Conservation (phyloP, 495 filamentous ascomycete species). For the Astrocystis sublimbata region DNA sequence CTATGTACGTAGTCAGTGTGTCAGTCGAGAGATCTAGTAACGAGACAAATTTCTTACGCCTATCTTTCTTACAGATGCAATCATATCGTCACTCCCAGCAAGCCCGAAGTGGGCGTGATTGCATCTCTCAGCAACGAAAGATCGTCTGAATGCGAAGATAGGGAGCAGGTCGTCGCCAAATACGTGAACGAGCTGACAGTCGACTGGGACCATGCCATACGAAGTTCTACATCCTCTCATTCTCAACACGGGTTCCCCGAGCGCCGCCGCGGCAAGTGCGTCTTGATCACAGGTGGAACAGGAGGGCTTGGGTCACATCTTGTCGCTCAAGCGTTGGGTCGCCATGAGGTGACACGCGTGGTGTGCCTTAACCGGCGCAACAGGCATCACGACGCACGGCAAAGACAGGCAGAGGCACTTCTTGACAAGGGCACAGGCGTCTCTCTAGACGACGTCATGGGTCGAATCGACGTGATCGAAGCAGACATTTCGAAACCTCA, state of each 20-base stretch:
- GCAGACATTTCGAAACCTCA: conserved; percentile 45
- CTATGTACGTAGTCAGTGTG: neutral
- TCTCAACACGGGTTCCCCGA: too few species aligned
- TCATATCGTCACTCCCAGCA: neutral
- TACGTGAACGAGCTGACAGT: conserved; percentile 23
- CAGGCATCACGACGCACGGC: conserved; percentile 31
- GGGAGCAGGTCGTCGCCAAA: conserved; percentile 21
- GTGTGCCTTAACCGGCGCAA: conserved; percentile 53
- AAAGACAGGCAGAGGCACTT: conserved; percentile 39
- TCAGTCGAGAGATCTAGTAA: neutral
- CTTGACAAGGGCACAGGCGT: too few species aligned
- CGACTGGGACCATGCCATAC: conserved; percentile 22
- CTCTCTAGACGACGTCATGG: conserved; percentile 23
- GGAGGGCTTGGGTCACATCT: conserved; percentile 54
- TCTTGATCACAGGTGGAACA: conserved; percentile 56
- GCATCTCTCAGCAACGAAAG: neutral
- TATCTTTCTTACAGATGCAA: neutral
- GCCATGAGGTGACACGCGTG: conserved; percentile 36
- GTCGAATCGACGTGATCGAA: conserved; percentile 49
- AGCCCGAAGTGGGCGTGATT: neutral
- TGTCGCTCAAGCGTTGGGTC: conserved; percentile 38
- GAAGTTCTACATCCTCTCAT: too few species aligned
- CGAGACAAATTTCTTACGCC: neutral
- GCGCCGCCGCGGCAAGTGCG: too few species aligned
- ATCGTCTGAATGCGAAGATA: conserved; percentile 1